These are phyloP conservation scores for Bretschneidera sinensis DNA, from an alignment of 345 rosid species.

Conservation along the genomic window DNA sequence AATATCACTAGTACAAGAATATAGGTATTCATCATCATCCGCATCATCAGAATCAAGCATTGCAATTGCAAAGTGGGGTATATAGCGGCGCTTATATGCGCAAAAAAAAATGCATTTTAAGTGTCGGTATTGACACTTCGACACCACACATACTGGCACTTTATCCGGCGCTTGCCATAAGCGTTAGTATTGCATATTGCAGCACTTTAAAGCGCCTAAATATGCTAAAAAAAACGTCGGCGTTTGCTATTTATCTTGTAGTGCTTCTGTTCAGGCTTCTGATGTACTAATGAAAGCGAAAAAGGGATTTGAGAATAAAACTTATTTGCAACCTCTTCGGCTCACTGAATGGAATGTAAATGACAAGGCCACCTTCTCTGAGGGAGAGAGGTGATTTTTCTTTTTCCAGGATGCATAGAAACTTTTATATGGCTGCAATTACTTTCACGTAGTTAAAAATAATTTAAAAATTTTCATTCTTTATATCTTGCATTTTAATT, in stretches of 20 bases:
- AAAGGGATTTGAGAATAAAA: slow-evolving; percentile 43
- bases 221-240: no score
- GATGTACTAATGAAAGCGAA: slow-evolving; percentile 49
- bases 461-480: no score
- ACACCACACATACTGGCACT: no score
- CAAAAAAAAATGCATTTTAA: no score
- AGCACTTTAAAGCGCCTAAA: no score
- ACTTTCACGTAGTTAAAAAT: neutral
- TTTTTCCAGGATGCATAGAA: neutral
- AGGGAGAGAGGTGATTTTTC: slow-evolving; percentile 48
- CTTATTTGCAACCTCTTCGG: slow-evolving; percentile 57
- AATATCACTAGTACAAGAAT: slow-evolving; percentile 43
- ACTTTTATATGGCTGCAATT: neutral
- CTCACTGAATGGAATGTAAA: slow-evolving; percentile 53
- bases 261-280: slow-evolving; percentile 56
- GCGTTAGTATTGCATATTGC: no score
- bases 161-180: no score
- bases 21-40: slow-evolving; percentile 24
- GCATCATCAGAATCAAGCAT: no score
- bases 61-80: slow-evolving; percentile 34
- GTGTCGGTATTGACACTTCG: no score
- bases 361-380: slow-evolving; percentile 44
- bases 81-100: no score
- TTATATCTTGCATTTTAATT: no score
- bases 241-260: no score